A percentile compares a stretch with the other conserved stretches of the same genome.
Conservation (phyloP, 2,329 filamentous ascomycete species). For the Colletotrichum musicola region DNA sequence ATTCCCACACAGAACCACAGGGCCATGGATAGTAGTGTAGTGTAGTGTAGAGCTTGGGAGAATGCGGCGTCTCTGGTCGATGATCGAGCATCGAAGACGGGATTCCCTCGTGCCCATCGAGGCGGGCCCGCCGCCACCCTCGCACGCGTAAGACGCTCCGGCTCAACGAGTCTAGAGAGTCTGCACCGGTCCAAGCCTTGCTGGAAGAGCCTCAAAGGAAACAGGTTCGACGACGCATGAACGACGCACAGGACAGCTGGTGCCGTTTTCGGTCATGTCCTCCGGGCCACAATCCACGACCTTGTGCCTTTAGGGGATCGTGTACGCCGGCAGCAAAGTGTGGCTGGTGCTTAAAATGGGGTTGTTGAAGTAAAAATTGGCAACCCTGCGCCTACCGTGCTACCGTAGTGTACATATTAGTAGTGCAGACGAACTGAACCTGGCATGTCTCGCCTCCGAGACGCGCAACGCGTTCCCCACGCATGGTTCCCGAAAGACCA, state of each 20-base stretch:
- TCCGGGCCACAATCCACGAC: slow-evolving; percentile 2
- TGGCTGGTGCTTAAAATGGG: slow-evolving; percentile 32
- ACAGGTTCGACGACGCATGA: slow-evolving; percentile 15
- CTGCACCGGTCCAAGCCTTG: slow-evolving; percentile 23
- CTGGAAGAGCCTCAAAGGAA: slow-evolving; percentile 28
- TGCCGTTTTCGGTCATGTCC: slow-evolving; percentile 22
- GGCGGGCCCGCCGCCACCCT: slow-evolving; percentile 22
- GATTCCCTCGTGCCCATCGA: slow-evolving; percentile 2
- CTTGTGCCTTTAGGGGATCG: background rate
- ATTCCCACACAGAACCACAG: too few species aligned
- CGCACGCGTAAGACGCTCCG: slow-evolving; percentile 17
- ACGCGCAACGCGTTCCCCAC: slow-evolving; percentile 36
- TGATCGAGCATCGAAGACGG: slow-evolving; percentile 5
- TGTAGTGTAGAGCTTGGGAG: background rate
- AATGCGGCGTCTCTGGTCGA: slow-evolving; percentile 10
- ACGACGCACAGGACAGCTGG: slow-evolving; percentile 15
- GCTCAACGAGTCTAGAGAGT: background rate
- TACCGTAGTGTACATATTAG: too few species aligned
- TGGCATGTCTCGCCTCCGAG: slow-evolving; percentile 27
- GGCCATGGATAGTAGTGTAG: too few species aligned
- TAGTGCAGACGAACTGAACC: background rate
- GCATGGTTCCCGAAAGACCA: slow-evolving; percentile 6
- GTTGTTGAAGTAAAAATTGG: slow-evolving; percentile 9
- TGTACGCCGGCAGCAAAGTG: slow-evolving; percentile 15
- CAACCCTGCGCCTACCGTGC: slow-evolving; percentile 1